Evolutionary conservation across 352 stramenopile species (phyloP).

Genomic region (Peronospora tabacina): DNA sequence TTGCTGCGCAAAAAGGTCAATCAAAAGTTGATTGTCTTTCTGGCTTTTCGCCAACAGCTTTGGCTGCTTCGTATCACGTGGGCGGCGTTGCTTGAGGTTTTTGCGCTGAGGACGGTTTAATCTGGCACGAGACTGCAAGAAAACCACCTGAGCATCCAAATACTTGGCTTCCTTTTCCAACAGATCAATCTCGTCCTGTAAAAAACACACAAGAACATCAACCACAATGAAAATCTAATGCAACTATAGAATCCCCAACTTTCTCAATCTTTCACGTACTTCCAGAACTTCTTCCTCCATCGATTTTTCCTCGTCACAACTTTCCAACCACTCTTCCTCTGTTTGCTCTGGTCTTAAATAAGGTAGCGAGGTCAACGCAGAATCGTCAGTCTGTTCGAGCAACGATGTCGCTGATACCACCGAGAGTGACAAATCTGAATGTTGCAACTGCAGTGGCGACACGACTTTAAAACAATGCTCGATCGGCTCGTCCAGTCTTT

Average conservation of each 20-base stretch:
- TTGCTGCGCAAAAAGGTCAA: slow-evolving; percentile 54
- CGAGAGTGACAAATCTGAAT: too few species aligned
- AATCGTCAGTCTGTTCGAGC: not conserved
- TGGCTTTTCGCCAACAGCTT: slow-evolving; percentile 37
- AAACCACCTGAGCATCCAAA: slow-evolving; percentile 57
- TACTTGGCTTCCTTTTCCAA: slow-evolving; percentile 68
- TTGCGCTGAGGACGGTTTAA: slow-evolving; percentile 32
- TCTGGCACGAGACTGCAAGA: slow-evolving; percentile 46
- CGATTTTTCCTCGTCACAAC: slow-evolving; percentile 9
- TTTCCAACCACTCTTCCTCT: not conserved
- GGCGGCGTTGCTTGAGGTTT: slow-evolving; percentile 48
- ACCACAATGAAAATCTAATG: not conserved
- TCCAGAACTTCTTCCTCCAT: slow-evolving; percentile 31
- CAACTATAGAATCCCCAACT: not conserved
- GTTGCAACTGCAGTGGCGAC: too few species aligned
- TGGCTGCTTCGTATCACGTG: slow-evolving; percentile 29
- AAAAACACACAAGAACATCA: not conserved
- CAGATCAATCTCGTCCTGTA: slow-evolving; percentile 47
- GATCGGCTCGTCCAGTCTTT: too few species aligned
- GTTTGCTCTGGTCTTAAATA: too few species aligned
- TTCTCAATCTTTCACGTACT: slow-evolving; percentile 17
- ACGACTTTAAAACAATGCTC: too few species aligned
- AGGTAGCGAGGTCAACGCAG: too few species aligned
- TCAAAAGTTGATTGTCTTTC: slow-evolving; percentile 45
- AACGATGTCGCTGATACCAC: slow-evolving; percentile 5